Evolutionary conservation across 495 filamentous ascomycete genomes (phyloP).

Genomic region (Aspergillus nidulans): DNA sequence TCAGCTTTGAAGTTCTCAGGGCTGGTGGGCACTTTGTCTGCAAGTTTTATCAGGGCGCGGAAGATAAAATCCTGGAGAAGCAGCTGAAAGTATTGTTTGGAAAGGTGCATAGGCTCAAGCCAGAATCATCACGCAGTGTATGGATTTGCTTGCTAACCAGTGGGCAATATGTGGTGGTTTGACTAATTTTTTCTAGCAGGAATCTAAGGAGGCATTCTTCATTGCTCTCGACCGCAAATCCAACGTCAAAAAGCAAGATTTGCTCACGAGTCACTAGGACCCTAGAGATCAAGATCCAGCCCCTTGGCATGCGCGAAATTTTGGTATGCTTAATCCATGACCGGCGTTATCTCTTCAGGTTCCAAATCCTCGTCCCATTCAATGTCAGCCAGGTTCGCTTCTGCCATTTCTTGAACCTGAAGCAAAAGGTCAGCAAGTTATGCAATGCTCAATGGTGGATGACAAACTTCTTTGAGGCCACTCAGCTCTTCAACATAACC

Average conservation of each 20-base stretch:
- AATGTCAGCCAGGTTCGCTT: constrained; percentile 57
- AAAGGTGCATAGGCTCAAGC: constrained; percentile 80
- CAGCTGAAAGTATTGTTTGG: constrained; percentile 68
- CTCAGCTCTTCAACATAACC: constrained; percentile 89
- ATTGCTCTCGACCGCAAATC: constrained; percentile 60
- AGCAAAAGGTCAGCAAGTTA: constrained; percentile 19
- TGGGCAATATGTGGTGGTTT: not conserved
- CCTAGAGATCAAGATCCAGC: too few species aligned
- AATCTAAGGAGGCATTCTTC: constrained; percentile 87
- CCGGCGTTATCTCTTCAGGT: constrained; percentile 36
- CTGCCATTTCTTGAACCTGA: constrained; percentile 69
- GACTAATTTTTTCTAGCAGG: constrained; percentile 49
- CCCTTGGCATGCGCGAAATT: too few species aligned
- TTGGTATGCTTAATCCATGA: constrained; percentile 3
- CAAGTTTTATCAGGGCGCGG: constrained; percentile 91
- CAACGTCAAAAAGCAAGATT: constrained; percentile 10
- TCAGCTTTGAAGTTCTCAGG: constrained; percentile 78
- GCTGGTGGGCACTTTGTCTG: constrained; percentile 85
- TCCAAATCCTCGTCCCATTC: constrained; percentile 59
- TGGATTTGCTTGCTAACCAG: constrained; percentile 17
- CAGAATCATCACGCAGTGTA: constrained; percentile 83
- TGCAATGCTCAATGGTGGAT: not conserved
- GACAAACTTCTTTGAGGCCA: constrained; percentile 76
- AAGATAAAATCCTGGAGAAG: constrained; percentile 73
- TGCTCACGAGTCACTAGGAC: too few species aligned